Evolutionary conservation across 176 grass and related monocot species (phyloP).

Genomic region (Cenchrus purpureus): DNA sequence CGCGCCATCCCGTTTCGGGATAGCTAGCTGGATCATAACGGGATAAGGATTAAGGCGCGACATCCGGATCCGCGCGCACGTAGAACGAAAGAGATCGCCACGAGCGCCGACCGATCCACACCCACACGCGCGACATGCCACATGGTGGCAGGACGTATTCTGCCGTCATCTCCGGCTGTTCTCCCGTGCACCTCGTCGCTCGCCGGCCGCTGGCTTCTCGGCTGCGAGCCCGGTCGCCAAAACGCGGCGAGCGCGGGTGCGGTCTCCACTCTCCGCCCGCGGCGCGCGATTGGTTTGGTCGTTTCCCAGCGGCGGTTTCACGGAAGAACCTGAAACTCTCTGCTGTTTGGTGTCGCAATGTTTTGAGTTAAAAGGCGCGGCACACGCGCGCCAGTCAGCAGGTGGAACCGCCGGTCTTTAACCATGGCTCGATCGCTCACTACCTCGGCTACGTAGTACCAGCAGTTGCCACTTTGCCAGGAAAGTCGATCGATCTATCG

Average conservation of each 20-base stretch:
- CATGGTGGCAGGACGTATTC: background rate
- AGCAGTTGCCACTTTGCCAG: too few species aligned
- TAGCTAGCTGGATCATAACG: background rate
- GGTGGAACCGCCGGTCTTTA: background rate
- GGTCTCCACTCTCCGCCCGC: background rate
- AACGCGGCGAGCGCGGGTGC: background rate
- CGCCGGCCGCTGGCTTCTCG: too few species aligned
- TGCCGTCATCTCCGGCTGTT: too few species aligned
- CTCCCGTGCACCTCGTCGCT: background rate
- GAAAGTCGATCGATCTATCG: background rate
- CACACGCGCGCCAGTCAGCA: background rate
- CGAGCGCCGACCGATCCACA: background rate
- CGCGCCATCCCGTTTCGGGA: background rate
- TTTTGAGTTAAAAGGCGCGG: too few species aligned
- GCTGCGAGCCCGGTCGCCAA: too few species aligned
- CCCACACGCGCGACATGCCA: background rate
- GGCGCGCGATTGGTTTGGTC: background rate
- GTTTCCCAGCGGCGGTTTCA: background rate
- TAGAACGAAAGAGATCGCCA: background rate
- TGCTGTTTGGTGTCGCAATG: too few species aligned
- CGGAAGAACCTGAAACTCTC: too few species aligned
- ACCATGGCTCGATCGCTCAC: background rate
- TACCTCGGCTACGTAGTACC: too few species aligned
- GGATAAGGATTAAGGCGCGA: background rate
- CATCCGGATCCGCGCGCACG: background rate